Conservation (phyloP, 257 asterid genomes). For the Solanum neorickii region DNA sequence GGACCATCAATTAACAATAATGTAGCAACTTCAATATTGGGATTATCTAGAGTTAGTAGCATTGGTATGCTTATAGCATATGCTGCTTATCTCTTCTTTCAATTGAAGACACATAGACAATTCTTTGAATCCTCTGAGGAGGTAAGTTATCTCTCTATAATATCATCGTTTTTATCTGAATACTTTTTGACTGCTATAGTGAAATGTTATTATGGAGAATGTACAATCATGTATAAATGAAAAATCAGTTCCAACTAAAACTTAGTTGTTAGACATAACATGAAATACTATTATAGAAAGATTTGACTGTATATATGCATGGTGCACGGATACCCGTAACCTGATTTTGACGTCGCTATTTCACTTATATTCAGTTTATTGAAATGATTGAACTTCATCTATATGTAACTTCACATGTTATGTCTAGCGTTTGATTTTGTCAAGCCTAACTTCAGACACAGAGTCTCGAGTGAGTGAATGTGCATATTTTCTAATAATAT, state of each 20-base stretch:
- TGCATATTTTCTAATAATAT: background rate
- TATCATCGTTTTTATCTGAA: background rate
- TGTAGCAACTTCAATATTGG: constrained; percentile 7
- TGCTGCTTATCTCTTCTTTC: constrained; percentile 31
- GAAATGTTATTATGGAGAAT: background rate
- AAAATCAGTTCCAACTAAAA: background rate
- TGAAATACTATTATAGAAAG: background rate
- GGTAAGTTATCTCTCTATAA: background rate
- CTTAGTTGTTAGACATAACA: background rate
- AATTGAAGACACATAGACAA: constrained; percentile 20
- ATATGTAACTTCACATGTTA: background rate
- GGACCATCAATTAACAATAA: background rate
- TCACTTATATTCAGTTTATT: no score
- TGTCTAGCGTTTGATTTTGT: background rate
- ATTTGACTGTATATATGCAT: background rate
- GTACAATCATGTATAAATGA: background rate
- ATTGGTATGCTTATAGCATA: constrained; percentile 31
- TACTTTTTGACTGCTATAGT: background rate
- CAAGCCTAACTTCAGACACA: background rate
- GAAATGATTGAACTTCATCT: background rate
- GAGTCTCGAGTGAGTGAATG: background rate
- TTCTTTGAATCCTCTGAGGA: constrained; percentile 22
- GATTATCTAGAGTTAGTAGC: constrained; percentile 31
- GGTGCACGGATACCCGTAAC: background rate
- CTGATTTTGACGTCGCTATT: no score